Conservation (phyloP, 768 basidiomycete species). For the Mycena indigotica region DNA sequence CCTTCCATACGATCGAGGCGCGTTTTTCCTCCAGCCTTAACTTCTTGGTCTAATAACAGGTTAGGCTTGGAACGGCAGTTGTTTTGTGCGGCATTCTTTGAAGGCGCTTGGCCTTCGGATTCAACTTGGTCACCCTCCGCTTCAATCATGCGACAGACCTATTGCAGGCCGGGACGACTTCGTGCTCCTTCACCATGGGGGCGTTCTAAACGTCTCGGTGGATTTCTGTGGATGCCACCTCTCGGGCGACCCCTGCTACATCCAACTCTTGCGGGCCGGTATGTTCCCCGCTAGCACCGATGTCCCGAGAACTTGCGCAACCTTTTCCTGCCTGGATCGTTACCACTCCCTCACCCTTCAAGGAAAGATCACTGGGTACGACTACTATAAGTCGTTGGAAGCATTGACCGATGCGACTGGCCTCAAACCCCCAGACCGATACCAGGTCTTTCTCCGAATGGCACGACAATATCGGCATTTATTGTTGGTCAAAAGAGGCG, state of each 20-base stretch:
- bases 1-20: conserved; percentile 20
- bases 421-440: not conserved
- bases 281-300: conserved; percentile 33
- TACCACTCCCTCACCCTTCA: conserved; percentile 11
- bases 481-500: conserved; percentile 9
- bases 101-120: conserved; percentile 24
- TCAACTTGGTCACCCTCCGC: conserved; percentile 23
- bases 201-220: conserved; percentile 29
- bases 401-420: conserved; percentile 13
- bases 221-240: conserved; percentile 34
- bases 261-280: conserved; percentile 35
- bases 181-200: conserved; percentile 26
- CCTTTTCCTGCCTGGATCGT: conserved; percentile 1
- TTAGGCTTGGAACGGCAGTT: conserved; percentile 17
- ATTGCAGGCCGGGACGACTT: conserved; percentile 25
- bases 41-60: not conserved
- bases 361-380: conserved; percentile 13
- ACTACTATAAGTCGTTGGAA: conserved; percentile 16
- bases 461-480: too few relatives aligned
- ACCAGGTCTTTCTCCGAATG: too few relatives aligned
- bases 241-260: not conserved
- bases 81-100: conserved; percentile 13
- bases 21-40: conserved; percentile 1
- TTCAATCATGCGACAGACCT: conserved; percentile 22
- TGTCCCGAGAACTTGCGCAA: not conserved